Evolutionary conservation across 148 eudicot genomes (phyloP), one percentile per base, ranked within the genome.

Genomic region (Rhododendron ferrugineum): DNA sequence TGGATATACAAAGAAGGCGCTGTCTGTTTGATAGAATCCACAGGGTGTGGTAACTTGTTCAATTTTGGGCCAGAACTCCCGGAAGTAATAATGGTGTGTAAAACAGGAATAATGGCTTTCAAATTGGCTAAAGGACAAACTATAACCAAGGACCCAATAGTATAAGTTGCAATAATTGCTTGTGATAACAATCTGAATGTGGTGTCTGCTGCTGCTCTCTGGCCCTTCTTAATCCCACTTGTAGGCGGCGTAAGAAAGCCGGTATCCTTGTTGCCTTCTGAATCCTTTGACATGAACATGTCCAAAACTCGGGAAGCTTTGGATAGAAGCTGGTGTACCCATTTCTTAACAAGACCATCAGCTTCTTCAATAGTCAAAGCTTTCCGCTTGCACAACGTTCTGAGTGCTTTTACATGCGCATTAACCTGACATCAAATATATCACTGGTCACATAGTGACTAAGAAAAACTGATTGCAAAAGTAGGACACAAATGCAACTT

Each of bases 401-500:
- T 94, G 36, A 97, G 94, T 79, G 98, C 98, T 87, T 94, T 94
- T 58, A 94, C 93, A 90, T 97, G 99, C 88, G 99, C 99, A 90
- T 92, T 94, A 70, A 97, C 99, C 99, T 97, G 92, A 85, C 91
- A 86, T 44, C 76, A 87, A 85, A 47, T 47, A 22, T 34, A 70
- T 11, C 32, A 77, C 54, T 28, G 32, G 81, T 50, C 22, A 54
- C 11, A 52, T 44, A 14, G 72, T 5, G 49, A 68, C 26, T 70
- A 60, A 60, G 75, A 16, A 76, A 60, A 16, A 20, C 15, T 82
- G 26, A 72, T 82, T 14, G 42, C 54, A 42, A 30, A 56, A 26
- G 47, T 20, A 34, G 28, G 49, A 81, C 6, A 76, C 26, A 76
- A 37, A 13, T 54, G 68, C 82, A 32, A 52, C 13, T 77, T 77